These are phyloP conservation scores for Rhodosorus marinus DNA, from an alignment of 23 red algal genomes.

Conservation along the genomic window DNA sequence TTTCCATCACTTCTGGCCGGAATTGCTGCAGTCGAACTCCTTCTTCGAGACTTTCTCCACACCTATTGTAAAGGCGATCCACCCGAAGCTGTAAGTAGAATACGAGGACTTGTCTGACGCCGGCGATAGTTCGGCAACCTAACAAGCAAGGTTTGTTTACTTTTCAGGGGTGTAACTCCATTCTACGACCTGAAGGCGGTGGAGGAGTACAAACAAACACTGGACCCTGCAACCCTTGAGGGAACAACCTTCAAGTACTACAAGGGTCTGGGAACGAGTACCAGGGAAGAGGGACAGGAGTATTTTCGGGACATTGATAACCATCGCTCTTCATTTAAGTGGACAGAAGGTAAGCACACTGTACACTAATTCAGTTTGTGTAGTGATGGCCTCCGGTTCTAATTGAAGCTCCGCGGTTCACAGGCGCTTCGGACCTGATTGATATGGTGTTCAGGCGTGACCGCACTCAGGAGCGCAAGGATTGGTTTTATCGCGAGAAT, in stretches of 20 bases:
- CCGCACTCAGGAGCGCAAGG: too few relatives aligned
- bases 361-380: too few relatives aligned
- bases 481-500: too few relatives aligned
- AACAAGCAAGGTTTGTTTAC: too few relatives aligned
- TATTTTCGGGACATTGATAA: conserved; percentile 10
- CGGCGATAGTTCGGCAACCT: neutral
- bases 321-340: neutral
- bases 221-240: neutral
- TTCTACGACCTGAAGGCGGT: conserved; percentile 22
- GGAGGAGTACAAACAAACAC: conserved; percentile 5
- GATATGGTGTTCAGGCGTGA: too few relatives aligned
- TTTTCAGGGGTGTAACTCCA: too few relatives aligned
- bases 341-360: too few relatives aligned
- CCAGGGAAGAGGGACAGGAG: conserved; percentile 14
- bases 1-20: conserved; percentile 34
- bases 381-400: too few relatives aligned
- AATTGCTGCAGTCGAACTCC: conserved; percentile 2
- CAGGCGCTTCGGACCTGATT: too few relatives aligned
- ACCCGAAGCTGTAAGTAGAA: neutral
- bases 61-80: conserved; percentile 27
- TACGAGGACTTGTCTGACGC: neutral
- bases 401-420: too few relatives aligned
- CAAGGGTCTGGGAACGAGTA: conserved; percentile 41
- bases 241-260: conserved; percentile 23
- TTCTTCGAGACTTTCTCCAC: conserved; percentile 35